phyloP scores from a whole-genome alignment of 352 stramenopile genomes.

The Pythium angustatum region DNA sequence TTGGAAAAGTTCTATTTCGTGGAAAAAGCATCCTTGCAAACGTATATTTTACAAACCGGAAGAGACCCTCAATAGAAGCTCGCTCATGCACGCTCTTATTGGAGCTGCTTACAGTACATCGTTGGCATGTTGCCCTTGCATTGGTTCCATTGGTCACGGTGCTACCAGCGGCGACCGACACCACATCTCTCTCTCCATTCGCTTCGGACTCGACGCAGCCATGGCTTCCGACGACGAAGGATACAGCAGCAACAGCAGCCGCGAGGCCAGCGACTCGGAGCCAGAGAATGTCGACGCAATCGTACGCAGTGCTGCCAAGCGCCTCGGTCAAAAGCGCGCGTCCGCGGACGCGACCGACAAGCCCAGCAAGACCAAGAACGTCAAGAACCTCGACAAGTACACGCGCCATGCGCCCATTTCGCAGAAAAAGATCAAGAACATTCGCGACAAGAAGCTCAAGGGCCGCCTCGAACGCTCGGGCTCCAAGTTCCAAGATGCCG shows the following conservation, averaged over 20 bases:
- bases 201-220: constrained; percentile 4
- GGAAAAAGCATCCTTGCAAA: not conserved
- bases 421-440: constrained; percentile 57
- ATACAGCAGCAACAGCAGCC: constrained; percentile 40
- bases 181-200: not conserved
- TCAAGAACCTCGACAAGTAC: constrained; percentile 81
- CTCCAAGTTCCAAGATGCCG: constrained; percentile 85
- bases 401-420: constrained; percentile 57
- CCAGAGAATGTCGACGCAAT: constrained; percentile 56
- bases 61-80: not conserved
- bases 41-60: not conserved
- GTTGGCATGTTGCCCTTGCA: constrained; percentile 10
- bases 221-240: constrained; percentile 41
- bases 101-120: not conserved
- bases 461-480: constrained; percentile 62
- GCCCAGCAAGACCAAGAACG: constrained; percentile 33
- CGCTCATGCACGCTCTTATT: not conserved
- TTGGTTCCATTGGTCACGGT: constrained; percentile 28
- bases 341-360: constrained; percentile 20
- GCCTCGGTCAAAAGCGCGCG: constrained; percentile 43
- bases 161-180: not conserved
- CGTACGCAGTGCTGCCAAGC: constrained; percentile 60
- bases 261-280: constrained; percentile 49
- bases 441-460: constrained; percentile 91
- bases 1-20: not conserved